Evolutionary conservation across 2,329 filamentous ascomycete genomes (phyloP).

Genomic region (Fusarium vanettenii): DNA sequence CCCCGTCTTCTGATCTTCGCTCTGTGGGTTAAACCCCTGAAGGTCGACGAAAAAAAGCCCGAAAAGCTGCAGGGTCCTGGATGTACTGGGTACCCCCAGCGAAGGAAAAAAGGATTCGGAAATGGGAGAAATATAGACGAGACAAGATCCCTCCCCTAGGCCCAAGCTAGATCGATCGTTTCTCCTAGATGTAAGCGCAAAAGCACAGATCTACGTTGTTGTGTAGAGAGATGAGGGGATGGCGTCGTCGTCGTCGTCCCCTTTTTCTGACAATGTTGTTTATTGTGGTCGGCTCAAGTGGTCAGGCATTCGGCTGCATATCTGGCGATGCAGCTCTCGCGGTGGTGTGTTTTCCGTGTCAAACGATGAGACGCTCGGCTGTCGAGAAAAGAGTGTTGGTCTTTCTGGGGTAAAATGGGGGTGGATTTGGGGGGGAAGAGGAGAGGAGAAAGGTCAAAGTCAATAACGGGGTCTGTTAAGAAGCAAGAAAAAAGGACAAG

Average conservation of each 20-base stretch:
- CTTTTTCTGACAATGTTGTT: slow-evolving; percentile 4
- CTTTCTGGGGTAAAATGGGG: neutral
- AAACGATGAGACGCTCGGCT: neutral
- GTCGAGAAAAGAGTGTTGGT: neutral
- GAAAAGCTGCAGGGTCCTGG: slow-evolving; percentile 1
- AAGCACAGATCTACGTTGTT: slow-evolving; percentile 14
- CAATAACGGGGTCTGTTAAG: neutral
- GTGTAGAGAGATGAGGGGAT: slow-evolving; percentile 12
- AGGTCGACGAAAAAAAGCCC: neutral
- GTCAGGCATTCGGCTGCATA: slow-evolving; percentile 15
- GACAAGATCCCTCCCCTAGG: neutral
- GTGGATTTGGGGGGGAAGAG: neutral
- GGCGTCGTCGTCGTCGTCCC: neutral
- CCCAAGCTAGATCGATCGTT: neutral
- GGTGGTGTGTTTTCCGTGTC: slow-evolving; percentile 1
- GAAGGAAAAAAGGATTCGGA: neutral
- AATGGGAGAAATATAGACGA: neutral
- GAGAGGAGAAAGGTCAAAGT: neutral
- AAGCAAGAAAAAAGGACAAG: neutral
- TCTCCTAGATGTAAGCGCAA: slow-evolving; percentile 24
- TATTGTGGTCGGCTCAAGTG: slow-evolving; percentile 20
- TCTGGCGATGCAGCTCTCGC: slow-evolving; percentile 4
- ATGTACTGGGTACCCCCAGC: neutral
- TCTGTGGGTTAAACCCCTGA: neutral
- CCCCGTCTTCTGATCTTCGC: neutral